Conservation (phyloP, 768 basidiomycete species). For the Boletus subparvulus region DNA sequence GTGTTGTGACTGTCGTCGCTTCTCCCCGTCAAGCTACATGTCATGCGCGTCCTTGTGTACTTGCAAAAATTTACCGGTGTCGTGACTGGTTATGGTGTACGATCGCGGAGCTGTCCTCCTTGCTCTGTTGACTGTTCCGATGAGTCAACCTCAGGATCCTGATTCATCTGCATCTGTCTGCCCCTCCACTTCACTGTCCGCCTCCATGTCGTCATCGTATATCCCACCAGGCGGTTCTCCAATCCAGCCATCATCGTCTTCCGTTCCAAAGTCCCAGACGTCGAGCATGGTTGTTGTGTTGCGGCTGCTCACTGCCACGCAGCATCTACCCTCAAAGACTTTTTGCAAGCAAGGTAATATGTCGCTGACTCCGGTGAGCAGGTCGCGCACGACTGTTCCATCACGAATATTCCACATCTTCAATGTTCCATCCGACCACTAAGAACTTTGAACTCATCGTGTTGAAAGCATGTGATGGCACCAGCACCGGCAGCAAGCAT, state of each 20-base stretch:
- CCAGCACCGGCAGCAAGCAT: slow-evolving; percentile 89
- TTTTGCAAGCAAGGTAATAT: slow-evolving; percentile 99
- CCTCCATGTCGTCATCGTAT: slow-evolving; percentile 66
- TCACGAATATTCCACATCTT: slow-evolving; percentile 98
- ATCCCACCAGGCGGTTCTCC: slow-evolving; percentile 74
- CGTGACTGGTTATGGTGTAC: too few species aligned
- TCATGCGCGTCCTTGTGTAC: too few species aligned
- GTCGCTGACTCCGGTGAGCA: slow-evolving; percentile 87
- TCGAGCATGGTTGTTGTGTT: slow-evolving; percentile 76
- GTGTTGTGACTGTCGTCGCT: too few species aligned
- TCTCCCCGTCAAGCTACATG: too few species aligned
- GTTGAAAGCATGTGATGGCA: slow-evolving; percentile 99
- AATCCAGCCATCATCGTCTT: slow-evolving; percentile 74
- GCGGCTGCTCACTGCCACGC: slow-evolving; percentile 89
- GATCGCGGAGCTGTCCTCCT: slow-evolving; percentile 27
- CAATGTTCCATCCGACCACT: slow-evolving; percentile 94
- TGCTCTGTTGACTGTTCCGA: slow-evolving; percentile 35
- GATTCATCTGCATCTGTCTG: slow-evolving; percentile 67
- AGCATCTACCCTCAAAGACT: slow-evolving; percentile 90
- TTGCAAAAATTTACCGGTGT: too few species aligned
- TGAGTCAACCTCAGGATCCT: slow-evolving; percentile 44
- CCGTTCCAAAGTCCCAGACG: slow-evolving; percentile 87
- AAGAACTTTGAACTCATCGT: slow-evolving; percentile 96
- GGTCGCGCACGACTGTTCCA: slow-evolving; percentile 81
- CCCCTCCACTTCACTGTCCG: slow-evolving; percentile 46